Evolutionary conservation across 2,329 filamentous ascomycete species (phyloP), one percentile per base, ranked within the genome.

Genomic region (Xylaria sp.): DNA sequence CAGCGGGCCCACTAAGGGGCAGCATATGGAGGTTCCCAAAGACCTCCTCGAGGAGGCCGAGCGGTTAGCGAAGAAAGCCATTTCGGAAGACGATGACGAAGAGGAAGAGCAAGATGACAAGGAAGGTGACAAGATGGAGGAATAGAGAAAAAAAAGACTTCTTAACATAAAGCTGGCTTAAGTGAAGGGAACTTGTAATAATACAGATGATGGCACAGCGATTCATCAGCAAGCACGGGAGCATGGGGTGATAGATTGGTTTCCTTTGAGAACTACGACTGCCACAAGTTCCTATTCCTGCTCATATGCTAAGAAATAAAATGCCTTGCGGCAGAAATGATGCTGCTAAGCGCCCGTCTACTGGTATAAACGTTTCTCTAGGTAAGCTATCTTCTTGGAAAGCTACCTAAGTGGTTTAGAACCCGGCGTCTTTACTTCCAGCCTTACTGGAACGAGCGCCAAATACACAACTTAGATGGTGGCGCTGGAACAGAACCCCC

Each of bases 11-110:
- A 98, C 94, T 71, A 95, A 97, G 85, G 96, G 96, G 72, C 90
- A 91, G 77, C 96, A 99, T 80, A 88, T 95, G 82, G 94, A 97
- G 82, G 96, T 99, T 67, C 96, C 96, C 66, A 94, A 93, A 85
- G 92, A 94, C 74, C 82, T 99, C 76, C 86, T 91, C 67, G 94
- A 97, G 80, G 95, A 98, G 85, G 96, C 96, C 15, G 94, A 98
- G 86, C 91, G 90, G 81, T 88, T 95, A 83, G 96, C 96, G 61
- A 97, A 96, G 89, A 94, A 93, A 82, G 90, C 92, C 62, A 85
- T 97, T 75, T 94, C 97, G 77, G 92, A 90, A 33, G 94, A 97
- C 28, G 94, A 97, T 71, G 93, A 97, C 71, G 93, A 96, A 18
- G 91, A 93, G 51, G 84, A 74, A 71, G 93, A 97, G 71, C 93